A percentile compares a stretch with the other conserved stretches of the same genome.
Conservation (phyloP, 192 early-diverging fungal species). For the Entomortierella parvispora region DNA sequence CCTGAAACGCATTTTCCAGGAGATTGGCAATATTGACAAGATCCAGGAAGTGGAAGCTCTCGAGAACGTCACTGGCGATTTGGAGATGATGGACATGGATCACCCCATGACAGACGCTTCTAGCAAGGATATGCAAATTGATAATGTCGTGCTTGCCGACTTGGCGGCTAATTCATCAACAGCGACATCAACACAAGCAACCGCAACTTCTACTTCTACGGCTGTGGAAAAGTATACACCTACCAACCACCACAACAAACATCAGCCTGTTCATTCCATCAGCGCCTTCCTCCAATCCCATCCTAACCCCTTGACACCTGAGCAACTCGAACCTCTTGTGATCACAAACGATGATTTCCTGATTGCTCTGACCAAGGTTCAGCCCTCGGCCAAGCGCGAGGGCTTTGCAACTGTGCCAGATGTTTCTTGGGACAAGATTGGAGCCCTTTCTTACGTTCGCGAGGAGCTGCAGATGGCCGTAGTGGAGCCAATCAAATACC, state of each 20-base stretch:
- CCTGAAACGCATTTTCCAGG: conserved; percentile 79
- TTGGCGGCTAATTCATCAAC: not conserved
- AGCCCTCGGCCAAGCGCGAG: conserved; percentile 97
- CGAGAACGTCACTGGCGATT: conserved; percentile 18
- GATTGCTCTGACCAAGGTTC: conserved; percentile 87
- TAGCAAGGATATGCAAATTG: conserved; percentile 7
- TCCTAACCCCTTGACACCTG: conserved; percentile 78
- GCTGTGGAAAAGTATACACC: not conserved
- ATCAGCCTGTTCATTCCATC: conserved; percentile 71
- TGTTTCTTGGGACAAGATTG: conserved; percentile 97
- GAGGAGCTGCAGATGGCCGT: conserved; percentile 96
- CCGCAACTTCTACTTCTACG: not conserved
- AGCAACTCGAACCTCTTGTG: conserved; percentile 83
- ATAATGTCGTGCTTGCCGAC: conserved; percentile 5
- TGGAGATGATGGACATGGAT: conserved; percentile 57
- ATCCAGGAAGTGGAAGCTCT: conserved; percentile 28
- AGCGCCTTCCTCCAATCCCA: conserved; percentile 76
- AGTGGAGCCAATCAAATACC: conserved; percentile 94
- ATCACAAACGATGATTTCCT: conserved; percentile 91
- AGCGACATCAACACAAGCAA: not conserved
- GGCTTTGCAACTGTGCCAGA: conserved; percentile 98
- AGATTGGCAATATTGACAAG: conserved; percentile 52
- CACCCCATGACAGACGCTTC: conserved; percentile 7
- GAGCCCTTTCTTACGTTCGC: conserved; percentile 84
- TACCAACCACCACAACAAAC: conserved; percentile 27